Evolutionary conservation across 768 basidiomycete genomes (phyloP).

Genomic region (Lyophyllum semitale): DNA sequence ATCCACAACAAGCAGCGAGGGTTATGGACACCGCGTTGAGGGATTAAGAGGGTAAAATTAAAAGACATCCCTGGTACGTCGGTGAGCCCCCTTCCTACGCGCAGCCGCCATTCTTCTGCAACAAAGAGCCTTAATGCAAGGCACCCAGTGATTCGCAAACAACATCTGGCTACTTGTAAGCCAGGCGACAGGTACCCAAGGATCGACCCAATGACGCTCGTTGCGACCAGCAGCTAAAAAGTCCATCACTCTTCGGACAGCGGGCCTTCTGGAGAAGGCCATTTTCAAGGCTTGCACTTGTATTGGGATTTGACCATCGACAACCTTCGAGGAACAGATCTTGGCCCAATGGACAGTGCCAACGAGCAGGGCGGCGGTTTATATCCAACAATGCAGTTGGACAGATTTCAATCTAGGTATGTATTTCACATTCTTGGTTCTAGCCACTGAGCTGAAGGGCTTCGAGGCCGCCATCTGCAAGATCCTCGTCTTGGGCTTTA

Average conservation of each 20-base stretch:
- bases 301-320: background rate
- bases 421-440: background rate
- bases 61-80: background rate
- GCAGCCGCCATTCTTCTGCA: background rate
- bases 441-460: background rate
- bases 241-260: background rate
- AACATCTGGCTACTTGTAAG: too few species aligned
- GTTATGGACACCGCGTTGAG: background rate
- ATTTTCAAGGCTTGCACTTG: background rate
- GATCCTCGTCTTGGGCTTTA: background rate
- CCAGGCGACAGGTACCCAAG: too few species aligned
- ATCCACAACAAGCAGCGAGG: background rate
- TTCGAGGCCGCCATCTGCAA: background rate
- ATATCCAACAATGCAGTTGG: background rate
- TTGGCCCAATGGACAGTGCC: background rate
- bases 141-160: background rate
- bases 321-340: background rate
- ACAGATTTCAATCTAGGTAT: background rate
- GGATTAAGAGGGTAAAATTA: background rate
- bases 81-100: background rate
- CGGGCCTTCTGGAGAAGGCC: background rate
- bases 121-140: background rate
- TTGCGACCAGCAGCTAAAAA: background rate
- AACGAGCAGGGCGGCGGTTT: background rate
- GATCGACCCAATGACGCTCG: background rate